Evolutionary conservation across 495 filamentous ascomycete genomes (phyloP).

Genomic region (Jackrogersella multiformis): DNA sequence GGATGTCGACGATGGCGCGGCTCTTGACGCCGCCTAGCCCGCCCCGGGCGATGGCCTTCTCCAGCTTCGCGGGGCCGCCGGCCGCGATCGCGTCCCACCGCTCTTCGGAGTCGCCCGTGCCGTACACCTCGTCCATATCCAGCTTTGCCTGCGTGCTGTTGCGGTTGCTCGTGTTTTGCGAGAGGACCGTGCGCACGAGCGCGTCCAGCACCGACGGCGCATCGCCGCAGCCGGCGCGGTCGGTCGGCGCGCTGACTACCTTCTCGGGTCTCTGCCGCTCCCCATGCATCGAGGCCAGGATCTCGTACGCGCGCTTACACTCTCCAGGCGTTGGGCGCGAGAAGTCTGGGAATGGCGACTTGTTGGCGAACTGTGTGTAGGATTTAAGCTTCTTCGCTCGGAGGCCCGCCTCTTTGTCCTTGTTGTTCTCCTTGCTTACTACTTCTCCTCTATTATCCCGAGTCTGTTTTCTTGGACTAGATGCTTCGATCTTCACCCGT

Average conservation of each 20-base stretch:
- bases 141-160: conserved; percentile 77
- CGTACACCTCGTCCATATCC: conserved; percentile 75
- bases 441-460: neutral
- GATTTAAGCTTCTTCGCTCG: conserved; percentile 48
- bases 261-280: conserved; percentile 66
- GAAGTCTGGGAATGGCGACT: conserved; percentile 74
- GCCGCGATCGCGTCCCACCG: conserved; percentile 79
- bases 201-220: conserved; percentile 88
- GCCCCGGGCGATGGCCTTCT: conserved; percentile 76
- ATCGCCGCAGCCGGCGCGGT: conserved; percentile 83
- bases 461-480: neutral
- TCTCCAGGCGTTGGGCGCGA: conserved; percentile 73
- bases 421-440: neutral
- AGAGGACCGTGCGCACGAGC: conserved; percentile 78
- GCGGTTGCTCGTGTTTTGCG: conserved; percentile 71
- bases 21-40: conserved; percentile 79
- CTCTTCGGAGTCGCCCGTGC: conserved; percentile 67
- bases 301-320: conserved; percentile 71
- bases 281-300: conserved; percentile 75
- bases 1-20: conserved; percentile 75
- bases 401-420: conserved; percentile 27
- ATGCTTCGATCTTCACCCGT: conserved; percentile 8
- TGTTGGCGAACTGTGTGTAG: conserved; percentile 44
- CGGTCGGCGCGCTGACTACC: conserved; percentile 71
- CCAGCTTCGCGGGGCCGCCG: conserved; percentile 69